These are phyloP conservation scores for Withania somnifera DNA, from an alignment of 305 asterid species.

Conservation along the genomic window DNA sequence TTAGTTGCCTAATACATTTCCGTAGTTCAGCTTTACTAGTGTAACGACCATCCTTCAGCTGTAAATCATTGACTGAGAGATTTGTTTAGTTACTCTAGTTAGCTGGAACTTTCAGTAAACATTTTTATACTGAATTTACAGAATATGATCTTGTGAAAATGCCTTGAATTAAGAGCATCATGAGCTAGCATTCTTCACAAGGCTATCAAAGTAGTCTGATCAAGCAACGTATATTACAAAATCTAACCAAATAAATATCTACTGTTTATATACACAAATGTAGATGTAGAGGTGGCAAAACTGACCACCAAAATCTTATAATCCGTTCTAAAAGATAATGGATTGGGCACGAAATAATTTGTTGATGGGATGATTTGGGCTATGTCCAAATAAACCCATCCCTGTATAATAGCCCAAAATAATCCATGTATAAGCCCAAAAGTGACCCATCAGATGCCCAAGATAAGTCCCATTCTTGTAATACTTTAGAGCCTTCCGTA, in stretches of 20 bases:
- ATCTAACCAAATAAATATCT: background rate
- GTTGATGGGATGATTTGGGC: background rate
- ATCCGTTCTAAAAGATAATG: background rate
- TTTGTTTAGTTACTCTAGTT: background rate
- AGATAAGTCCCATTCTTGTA: background rate
- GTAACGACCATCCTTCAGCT: constrained; percentile 23
- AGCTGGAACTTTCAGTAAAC: background rate
- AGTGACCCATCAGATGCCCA: background rate
- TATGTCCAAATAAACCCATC: background rate
- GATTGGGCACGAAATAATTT: background rate
- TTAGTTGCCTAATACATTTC: constrained; percentile 44
- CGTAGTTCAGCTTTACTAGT: constrained; percentile 51
- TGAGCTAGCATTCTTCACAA: background rate
- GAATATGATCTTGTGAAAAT: background rate
- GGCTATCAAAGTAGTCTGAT: background rate
- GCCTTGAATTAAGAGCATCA: background rate
- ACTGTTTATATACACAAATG: background rate
- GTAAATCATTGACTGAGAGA: constrained; percentile 32
- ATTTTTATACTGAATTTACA: background rate
- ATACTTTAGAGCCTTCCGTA: background rate
- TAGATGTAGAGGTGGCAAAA: background rate
- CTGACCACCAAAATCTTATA: background rate
- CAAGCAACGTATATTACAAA: background rate
- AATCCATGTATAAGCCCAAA: background rate
- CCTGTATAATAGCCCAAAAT: background rate